A percentile compares a stretch with the other conserved stretches of the same genome.
Conservation (phyloP, 1,284 basidiomycete species). For the Pascua sp. region DNA sequence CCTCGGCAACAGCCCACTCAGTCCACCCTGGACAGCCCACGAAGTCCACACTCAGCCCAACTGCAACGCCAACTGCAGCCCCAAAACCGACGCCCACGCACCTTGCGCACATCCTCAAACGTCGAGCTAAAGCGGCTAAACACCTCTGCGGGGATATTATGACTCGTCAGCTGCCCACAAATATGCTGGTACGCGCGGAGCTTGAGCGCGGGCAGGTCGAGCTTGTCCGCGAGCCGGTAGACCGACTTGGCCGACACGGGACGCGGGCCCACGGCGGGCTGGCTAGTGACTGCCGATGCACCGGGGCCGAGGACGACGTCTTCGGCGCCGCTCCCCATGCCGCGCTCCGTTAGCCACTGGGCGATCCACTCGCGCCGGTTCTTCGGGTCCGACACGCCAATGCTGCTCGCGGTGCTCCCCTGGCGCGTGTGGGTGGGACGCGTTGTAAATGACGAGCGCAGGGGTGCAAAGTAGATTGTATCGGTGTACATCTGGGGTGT, state of each 20-base stretch:
- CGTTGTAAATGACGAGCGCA: slow-evolving; percentile 58
- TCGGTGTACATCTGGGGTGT: slow-evolving; percentile 72
- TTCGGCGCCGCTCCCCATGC: slow-evolving; percentile 10
- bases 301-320: background rate
- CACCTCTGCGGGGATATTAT: slow-evolving; percentile 79
- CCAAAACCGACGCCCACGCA: slow-evolving; percentile 25
- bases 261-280: slow-evolving; percentile 54
- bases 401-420: background rate
- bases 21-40: too few species aligned
- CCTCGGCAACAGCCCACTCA: too few species aligned
- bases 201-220: slow-evolving; percentile 44
- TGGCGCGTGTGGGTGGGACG: background rate
- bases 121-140: slow-evolving; percentile 79
- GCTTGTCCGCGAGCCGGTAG: slow-evolving; percentile 78
- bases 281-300: too few species aligned
- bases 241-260: slow-evolving; percentile 83
- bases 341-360: slow-evolving; percentile 37
- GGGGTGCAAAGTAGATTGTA: slow-evolving; percentile 73
- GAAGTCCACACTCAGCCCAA: too few species aligned
- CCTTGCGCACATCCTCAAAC: slow-evolving; percentile 78
- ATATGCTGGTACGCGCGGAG: slow-evolving; percentile 61
- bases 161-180: slow-evolving; percentile 65
- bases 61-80: background rate
- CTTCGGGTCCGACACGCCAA: slow-evolving; percentile 6
- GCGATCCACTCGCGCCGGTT: slow-evolving; percentile 39